These are phyloP conservation scores for Draba incana DNA, from an alignment of 345 rosid species.

Conservation along the genomic window DNA sequence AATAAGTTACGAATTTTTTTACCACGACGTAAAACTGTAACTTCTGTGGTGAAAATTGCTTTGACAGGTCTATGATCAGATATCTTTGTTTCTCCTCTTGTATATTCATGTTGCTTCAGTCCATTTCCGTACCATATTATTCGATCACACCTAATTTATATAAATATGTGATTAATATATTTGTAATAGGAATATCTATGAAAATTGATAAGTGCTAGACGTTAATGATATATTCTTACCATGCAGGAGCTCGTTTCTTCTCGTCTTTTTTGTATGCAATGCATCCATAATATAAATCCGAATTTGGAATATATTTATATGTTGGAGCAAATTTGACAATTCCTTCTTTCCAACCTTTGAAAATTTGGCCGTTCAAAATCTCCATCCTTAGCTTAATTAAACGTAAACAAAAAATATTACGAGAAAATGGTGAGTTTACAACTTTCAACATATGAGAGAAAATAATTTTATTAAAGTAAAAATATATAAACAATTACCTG, in stretches of 20 bases:
- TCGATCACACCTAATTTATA: conserved; percentile 62
- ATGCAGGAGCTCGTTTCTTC: conserved; percentile 78
- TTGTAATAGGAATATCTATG: too few relatives aligned
- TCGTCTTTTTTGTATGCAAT: conserved; percentile 51
- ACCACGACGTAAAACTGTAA: conserved; percentile 34
- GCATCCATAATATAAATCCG: conserved; percentile 67
- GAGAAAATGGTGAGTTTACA: not conserved
- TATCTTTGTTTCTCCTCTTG: conserved; percentile 64
- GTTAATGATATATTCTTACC: conserved; percentile 41
- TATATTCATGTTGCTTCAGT: conserved; percentile 62
- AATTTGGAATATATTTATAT: conserved; percentile 68
- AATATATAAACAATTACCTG: conserved; percentile 50
- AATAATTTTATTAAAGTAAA: too few relatives aligned
- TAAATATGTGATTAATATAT: not conserved
- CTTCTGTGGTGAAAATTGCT: conserved; percentile 60
- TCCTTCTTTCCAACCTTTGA: conserved; percentile 77
- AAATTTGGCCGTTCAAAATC: conserved; percentile 56
- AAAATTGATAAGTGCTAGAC: too few relatives aligned
- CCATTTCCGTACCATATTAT: conserved; percentile 74
- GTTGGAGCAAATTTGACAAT: conserved; percentile 70
- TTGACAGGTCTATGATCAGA: conserved; percentile 87
- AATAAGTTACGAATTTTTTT: conserved; percentile 50
- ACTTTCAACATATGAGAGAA: not conserved
- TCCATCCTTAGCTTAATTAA: conserved; percentile 62
- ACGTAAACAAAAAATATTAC: not conserved